A percentile compares a stretch with the other conserved stretches of the same genome.
These are phyloP conservation scores for Spinacia oleracea DNA, from an alignment of 179 eudicot genomes.

Conservation along the genomic window DNA sequence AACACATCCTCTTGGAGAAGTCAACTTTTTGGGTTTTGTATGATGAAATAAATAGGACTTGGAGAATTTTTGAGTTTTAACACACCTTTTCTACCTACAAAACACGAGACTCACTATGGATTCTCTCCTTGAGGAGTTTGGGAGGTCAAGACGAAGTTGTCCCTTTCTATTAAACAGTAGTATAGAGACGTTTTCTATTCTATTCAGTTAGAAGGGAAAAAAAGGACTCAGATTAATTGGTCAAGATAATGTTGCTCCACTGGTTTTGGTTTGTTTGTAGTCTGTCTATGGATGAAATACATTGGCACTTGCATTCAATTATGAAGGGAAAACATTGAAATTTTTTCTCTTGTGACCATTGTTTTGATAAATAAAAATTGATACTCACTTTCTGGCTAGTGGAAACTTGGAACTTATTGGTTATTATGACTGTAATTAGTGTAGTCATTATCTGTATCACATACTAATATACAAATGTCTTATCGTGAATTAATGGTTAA, in stretches of 20 bases:
- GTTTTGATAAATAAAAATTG: not conserved
- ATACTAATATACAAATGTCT: not conserved
- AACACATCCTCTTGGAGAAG: not conserved
- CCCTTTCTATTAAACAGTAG: not conserved
- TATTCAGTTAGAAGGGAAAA: not conserved
- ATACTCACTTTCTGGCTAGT: not conserved
- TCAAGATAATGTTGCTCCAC: not conserved
- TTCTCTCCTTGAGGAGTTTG: not conserved
- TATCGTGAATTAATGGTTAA: not conserved
- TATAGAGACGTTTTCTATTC: not conserved
- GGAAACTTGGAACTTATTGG: too few species aligned
- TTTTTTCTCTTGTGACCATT: not conserved
- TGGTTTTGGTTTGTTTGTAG: not conserved
- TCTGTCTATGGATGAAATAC: too few species aligned
- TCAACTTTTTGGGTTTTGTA: not conserved
- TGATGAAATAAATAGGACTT: not conserved
- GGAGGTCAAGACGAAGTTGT: not conserved
- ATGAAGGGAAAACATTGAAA: not conserved
- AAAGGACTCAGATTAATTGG: not conserved
- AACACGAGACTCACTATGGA: not conserved
- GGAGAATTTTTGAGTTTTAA: not conserved
- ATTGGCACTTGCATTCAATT: not conserved
- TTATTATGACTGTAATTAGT: not conserved
- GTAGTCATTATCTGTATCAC: not conserved
- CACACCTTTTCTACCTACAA: not conserved